Evolutionary conservation across 1,284 basidiomycete species (phyloP).

Genomic region (Leucoagaricus sp.): DNA sequence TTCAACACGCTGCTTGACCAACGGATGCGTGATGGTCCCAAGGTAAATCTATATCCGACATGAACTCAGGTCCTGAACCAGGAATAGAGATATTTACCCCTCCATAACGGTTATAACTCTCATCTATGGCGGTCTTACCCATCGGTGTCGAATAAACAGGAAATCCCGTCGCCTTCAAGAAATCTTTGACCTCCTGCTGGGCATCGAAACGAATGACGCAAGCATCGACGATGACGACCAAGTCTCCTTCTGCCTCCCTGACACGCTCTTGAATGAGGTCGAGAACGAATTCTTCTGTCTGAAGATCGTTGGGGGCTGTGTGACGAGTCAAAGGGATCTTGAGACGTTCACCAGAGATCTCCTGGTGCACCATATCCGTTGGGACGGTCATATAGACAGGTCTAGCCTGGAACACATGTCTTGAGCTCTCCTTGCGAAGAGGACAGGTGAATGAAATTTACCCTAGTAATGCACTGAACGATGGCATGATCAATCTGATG

Average conservation of each 20-base stretch:
- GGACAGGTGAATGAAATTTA: slow-evolving; percentile 27
- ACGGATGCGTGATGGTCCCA: slow-evolving; percentile 74
- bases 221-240: slow-evolving; percentile 86
- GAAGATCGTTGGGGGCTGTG: slow-evolving; percentile 54
- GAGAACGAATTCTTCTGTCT: slow-evolving; percentile 73
- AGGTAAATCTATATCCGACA: slow-evolving; percentile 70
- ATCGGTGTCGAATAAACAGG: slow-evolving; percentile 85
- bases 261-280: slow-evolving; percentile 71
- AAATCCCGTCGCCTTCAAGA: slow-evolving; percentile 73
- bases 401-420: slow-evolving; percentile 51
- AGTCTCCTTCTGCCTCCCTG: slow-evolving; percentile 60
- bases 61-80: slow-evolving; percentile 5
- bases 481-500: slow-evolving; percentile 83
- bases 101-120: slow-evolving; percentile 83
- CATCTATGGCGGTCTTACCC: slow-evolving; percentile 86
- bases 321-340: slow-evolving; percentile 59
- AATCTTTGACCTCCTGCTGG: slow-evolving; percentile 64
- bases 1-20: slow-evolving; percentile 79
- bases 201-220: slow-evolving; percentile 85
- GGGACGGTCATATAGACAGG: slow-evolving; percentile 91
- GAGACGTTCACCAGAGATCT: slow-evolving; percentile 70
- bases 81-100: slow-evolving; percentile 57
- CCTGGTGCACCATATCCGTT: slow-evolving; percentile 76
- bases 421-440: neutral
- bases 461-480: slow-evolving; percentile 67